Evolutionary conservation across 768 basidiomycete genomes (phyloP).

Genomic region (Paxillus ammoniavirescens): DNA sequence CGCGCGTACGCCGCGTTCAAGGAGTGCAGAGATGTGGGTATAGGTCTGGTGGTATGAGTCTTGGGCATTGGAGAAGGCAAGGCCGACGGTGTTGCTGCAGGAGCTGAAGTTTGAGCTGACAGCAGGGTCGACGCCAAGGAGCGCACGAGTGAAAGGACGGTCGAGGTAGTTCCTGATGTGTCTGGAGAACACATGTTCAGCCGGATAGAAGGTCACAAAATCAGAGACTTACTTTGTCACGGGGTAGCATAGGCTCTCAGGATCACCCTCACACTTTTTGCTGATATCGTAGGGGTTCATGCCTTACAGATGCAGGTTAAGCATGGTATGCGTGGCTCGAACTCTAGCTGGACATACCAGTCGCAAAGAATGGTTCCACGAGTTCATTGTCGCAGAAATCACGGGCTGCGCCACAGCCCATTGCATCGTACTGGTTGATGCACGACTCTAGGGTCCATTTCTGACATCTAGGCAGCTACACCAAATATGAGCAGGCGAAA

Average conservation of each 20-base stretch:
- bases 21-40: constrained; percentile 45
- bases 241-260: constrained; percentile 57
- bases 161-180: constrained; percentile 62
- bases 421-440: constrained; percentile 60
- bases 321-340: not conserved
- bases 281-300: constrained; percentile 67
- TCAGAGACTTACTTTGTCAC: constrained; percentile 38
- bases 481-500: not conserved
- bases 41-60: constrained; percentile 38
- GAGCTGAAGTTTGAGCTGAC: constrained; percentile 39
- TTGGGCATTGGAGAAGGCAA: constrained; percentile 44
- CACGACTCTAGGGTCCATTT: constrained; percentile 53
- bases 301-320: constrained; percentile 17
- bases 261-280: constrained; percentile 50
- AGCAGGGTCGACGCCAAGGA: constrained; percentile 61
- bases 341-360: constrained; percentile 28
- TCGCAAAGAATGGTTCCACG: constrained; percentile 18
- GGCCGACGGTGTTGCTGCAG: constrained; percentile 42
- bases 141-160: constrained; percentile 47
- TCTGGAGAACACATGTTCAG: constrained; percentile 31
- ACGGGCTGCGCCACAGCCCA: constrained; percentile 63
- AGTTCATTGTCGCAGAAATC: constrained; percentile 56
- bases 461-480: constrained; percentile 67
- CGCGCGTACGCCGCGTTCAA: constrained; percentile 74
- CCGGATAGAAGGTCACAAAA: not conserved